Conservation (phyloP, 129 eudicot species). For the Scalesia atractyloides region DNA sequence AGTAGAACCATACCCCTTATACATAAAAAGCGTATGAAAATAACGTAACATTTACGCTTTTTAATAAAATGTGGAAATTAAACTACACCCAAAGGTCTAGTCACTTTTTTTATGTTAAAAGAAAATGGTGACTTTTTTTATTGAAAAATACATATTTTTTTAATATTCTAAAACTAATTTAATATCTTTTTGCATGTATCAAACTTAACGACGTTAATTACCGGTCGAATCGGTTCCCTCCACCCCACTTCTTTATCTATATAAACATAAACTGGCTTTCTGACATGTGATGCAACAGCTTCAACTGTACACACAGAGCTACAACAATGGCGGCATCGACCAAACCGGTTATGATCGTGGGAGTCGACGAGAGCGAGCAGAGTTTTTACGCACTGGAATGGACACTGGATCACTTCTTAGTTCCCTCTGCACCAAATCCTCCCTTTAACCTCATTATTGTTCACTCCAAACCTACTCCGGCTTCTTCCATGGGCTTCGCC, state of each 20-base stretch:
- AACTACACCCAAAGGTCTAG: no score
- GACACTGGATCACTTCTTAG: conserved; percentile 64
- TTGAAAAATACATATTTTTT: not conserved
- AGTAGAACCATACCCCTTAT: no score
- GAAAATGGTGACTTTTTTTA: not conserved
- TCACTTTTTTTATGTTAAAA: not conserved
- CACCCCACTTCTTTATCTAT: conserved; percentile 7
- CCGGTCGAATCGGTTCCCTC: not conserved
- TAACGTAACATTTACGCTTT: no score
- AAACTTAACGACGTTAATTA: conserved; percentile 12
- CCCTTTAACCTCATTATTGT: conserved; percentile 57
- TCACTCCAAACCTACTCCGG: conserved; percentile 65
- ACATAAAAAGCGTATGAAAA: no score
- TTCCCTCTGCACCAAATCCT: conserved; percentile 36
- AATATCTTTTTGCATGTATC: not conserved
- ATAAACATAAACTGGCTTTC: conserved; percentile 30
- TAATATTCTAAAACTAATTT: not conserved
- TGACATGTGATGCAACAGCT: conserved; percentile 1
- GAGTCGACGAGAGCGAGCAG: conserved; percentile 79
- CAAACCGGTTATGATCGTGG: conserved; percentile 74
- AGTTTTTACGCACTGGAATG: conserved; percentile 77
- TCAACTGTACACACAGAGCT: not conserved
- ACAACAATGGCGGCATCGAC: conserved; percentile 32
- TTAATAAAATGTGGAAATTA: no score
- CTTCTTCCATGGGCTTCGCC: conserved; percentile 56